A percentile compares a stretch with the other conserved stretches of the same genome.
Conservation (phyloP, 2,329 filamentous ascomycete genomes). For the Penicillium sp. region DNA sequence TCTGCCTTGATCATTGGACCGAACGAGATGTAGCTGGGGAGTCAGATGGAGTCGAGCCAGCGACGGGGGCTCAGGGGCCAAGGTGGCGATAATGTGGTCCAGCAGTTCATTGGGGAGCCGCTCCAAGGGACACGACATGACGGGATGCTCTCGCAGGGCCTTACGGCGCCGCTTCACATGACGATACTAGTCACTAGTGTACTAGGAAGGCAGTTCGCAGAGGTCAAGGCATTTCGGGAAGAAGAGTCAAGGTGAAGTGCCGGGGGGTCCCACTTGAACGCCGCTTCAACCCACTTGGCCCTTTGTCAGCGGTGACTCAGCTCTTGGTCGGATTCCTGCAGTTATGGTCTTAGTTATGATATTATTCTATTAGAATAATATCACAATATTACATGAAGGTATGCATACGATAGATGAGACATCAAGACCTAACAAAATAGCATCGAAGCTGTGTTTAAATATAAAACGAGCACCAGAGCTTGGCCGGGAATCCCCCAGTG, state of each 20-base stretch:
- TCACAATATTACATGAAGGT: background rate
- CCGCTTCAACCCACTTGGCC: conserved; percentile 17
- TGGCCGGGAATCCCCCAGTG: background rate
- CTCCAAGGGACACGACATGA: conserved; percentile 30
- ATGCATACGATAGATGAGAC: too few relatives aligned
- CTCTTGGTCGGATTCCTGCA: background rate
- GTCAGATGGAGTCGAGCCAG: conserved; percentile 54
- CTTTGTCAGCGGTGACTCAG: conserved; percentile 30
- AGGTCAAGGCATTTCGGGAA: conserved; percentile 22
- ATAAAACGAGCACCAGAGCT: too few relatives aligned
- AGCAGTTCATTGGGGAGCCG: conserved; percentile 66
- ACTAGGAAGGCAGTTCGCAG: too few relatives aligned
- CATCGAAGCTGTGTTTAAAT: too few relatives aligned
- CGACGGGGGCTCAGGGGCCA: conserved; percentile 58
- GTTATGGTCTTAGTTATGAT: background rate
- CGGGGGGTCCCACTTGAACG: conserved; percentile 24
- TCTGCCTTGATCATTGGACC: conserved; percentile 35
- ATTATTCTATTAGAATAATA: background rate
- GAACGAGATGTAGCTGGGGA: conserved; percentile 51
- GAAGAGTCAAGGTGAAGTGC: conserved; percentile 22
- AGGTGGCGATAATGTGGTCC: conserved; percentile 59
- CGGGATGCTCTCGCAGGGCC: conserved; percentile 17
- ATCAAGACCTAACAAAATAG: too few relatives aligned
- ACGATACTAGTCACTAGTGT: too few relatives aligned
- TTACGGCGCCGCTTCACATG: too few relatives aligned